Base-by-base conservation (phyloP, 2,329 filamentous ascomycete genomes). In the Ascosphaera acerosa region DNA sequence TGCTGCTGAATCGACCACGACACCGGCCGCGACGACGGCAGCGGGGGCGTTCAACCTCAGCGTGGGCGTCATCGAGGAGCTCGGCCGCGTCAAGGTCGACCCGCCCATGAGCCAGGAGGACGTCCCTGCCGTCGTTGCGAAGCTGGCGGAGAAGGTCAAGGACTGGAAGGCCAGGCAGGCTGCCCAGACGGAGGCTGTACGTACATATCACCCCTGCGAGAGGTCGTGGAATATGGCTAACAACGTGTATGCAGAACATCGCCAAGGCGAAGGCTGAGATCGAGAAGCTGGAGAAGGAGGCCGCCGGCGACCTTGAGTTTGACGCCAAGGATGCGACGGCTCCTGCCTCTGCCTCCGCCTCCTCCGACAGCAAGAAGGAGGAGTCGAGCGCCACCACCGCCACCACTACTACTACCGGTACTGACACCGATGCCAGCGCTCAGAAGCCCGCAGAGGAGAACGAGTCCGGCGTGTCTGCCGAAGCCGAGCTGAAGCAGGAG, bases 231-330 rank as follows among this genome's bases (percentile, higher is more conserved):
- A n/a, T 27, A 19, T 35, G 4, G 15, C 2, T 23, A 3, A 18
- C 4, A 10, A 15, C n/a, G 18, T 9, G 4, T 17, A 14, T 10
- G 17, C 45, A 94, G 87, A 97, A 97, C 62, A 74, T 94, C 37
- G 77, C 80, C 39, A 91, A 92, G 57, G 87, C 87, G 37, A 76
- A 91, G 62, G 84, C 84, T 55, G 81, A 92, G 54, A 89, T 97
- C 38, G 78, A 82, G 49, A 71, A 72, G 42, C 67, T 94, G 27
- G 67, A 72, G 42, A 58, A 63, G 34, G 84, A 92, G 49, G 70
- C 71, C 34, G 60, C 65, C 39, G n/a, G n/a, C n/a, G n/a, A n/a
- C n/a, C n/a, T n/a, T n/a, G n/a, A n/a, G n/a, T n/a, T n/a, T n/a
- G n/a, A n/a, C n/a, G n/a, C n/a, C n/a, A n/a, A n/a, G n/a, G n/a